Percentiles rank a stretch among this genome's conserved stretches.
These are phyloP conservation scores for Citeromyces hawaiiensis DNA, from an alignment of 1,139 yeast species.

Conservation along the genomic window DNA sequence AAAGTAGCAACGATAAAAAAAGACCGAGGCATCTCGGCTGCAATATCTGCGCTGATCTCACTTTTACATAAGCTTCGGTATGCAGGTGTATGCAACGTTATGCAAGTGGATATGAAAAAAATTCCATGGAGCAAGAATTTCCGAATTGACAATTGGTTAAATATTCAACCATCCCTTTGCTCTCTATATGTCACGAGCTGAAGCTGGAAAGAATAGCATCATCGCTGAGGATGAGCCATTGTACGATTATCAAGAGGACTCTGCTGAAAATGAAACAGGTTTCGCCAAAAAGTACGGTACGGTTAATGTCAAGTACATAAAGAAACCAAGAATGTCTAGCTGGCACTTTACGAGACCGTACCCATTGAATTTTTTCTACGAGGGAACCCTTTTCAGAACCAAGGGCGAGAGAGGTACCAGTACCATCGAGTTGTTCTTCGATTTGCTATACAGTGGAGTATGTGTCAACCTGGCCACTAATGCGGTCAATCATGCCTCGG, in stretches of 20 bases:
- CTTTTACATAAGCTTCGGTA: not conserved
- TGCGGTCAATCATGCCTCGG: slow-evolving; percentile 38
- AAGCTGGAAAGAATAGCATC: not conserved
- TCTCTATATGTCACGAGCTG: not conserved
- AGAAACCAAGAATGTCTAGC: slow-evolving; percentile 19
- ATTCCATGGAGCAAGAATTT: not conserved
- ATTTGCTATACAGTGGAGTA: slow-evolving; percentile 52
- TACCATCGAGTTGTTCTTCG: slow-evolving; percentile 45
- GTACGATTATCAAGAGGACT: slow-evolving; percentile 8
- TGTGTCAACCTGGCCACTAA: slow-evolving; percentile 45
- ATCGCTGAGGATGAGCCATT: slow-evolving; percentile 1
- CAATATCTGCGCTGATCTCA: not conserved
- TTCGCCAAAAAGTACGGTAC: slow-evolving; percentile 38
- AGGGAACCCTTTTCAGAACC: slow-evolving; percentile 44
- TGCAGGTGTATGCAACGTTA: not conserved
- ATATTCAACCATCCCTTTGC: not conserved
- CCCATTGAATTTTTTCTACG: slow-evolving; percentile 48
- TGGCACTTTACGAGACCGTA: slow-evolving; percentile 29
- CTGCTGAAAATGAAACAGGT: slow-evolving; percentile 14
- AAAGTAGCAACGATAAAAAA: no score
- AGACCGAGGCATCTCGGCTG: not conserved
- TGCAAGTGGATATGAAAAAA: not conserved
- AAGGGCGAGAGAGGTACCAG: slow-evolving; percentile 39
- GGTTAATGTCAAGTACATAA: slow-evolving; percentile 32
- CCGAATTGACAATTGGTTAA: not conserved